phyloP scores from a whole-genome alignment of 2,329 filamentous ascomycete genomes.

The Exophiala viscosa region DNA sequence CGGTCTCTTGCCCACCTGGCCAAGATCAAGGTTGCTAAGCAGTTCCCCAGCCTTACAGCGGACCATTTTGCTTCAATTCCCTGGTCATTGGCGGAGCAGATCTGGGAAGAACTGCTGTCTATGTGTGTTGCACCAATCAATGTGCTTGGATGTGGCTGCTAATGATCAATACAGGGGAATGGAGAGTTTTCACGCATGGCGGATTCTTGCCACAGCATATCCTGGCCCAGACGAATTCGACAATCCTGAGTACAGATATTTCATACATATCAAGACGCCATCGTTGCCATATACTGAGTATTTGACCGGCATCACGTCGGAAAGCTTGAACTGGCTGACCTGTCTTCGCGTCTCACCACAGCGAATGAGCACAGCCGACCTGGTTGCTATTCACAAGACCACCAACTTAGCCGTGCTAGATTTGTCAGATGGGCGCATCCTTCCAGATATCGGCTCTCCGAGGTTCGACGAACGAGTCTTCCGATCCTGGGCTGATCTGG shows the following conservation, averaged over 20 bases:
- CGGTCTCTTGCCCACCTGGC: conserved; percentile 23
- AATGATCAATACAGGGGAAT: conserved; percentile 9
- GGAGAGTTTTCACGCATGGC: conserved; percentile 43
- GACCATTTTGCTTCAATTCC: conserved; percentile 38
- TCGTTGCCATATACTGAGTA: conserved; percentile 35
- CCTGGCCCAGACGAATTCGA: conserved; percentile 33
- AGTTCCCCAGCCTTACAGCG: conserved; percentile 37
- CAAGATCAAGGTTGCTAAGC: conserved; percentile 21
- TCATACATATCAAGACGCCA: conserved; percentile 32
- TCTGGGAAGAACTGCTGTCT: conserved; percentile 38
- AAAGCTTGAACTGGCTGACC: conserved; percentile 34
- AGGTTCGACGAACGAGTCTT: conserved; percentile 39
- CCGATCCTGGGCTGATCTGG: conserved; percentile 41
- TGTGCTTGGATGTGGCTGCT: background rate
- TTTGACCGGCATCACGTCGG: conserved; percentile 34
- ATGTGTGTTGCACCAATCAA: conserved; percentile 30
- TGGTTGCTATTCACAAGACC: conserved; percentile 38
- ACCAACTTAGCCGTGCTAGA: conserved; percentile 42
- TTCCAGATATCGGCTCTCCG: conserved; percentile 19
- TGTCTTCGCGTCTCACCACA: conserved; percentile 35
- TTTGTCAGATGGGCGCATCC: conserved; percentile 20
- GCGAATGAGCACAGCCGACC: conserved; percentile 33
- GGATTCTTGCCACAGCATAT: conserved; percentile 39
- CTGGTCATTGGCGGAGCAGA: conserved; percentile 38
- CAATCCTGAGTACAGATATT: conserved; percentile 30